Base-by-base conservation (phyloP, 148 eudicot species). In the Linanthus parryae region DNA sequence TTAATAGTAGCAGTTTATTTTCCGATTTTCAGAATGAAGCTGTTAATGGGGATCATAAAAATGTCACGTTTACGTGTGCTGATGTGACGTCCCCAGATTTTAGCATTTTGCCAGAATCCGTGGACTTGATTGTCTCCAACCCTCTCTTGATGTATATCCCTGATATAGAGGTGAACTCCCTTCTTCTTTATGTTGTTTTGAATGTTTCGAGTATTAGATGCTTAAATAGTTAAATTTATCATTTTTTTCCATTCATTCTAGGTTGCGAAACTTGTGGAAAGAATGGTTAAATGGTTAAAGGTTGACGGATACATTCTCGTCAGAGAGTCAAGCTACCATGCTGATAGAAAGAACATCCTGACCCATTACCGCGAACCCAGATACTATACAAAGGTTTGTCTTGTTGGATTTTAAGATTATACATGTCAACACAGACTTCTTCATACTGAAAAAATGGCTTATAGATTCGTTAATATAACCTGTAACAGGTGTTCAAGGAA, bases 131-230 rank as follows among this genome's bases (percentile, higher is more conserved):
- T 43, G 85, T 89, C 60, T 89, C 97, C 37, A 89, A 89, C 71
- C 85, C 95, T 94, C 70, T 89, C 31, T 65, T 89, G 70, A 89
- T 89, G 97, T 89, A 89, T 68, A 94, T 89, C 50, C 82, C 95
- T 17, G 97, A 89, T 48, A 59, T 71, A 51, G 97, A 89, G 91
- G 97, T 89, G 47, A 26, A 3, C 14, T 11, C 34, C 4, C 26
- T 37, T 23, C 43, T 44, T 45, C 10, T 12, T 25, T 24, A 57
- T 15, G 31, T 23, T 16, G 24, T 45, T 44, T 57, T n/a, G n/a
- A n/a, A n/a, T n/a, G n/a, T n/a, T n/a, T n/a, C n/a, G n/a, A n/a
- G n/a, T n/a, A n/a, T n/a, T n/a, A n/a, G n/a, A n/a, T n/a, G n/a
- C n/a, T n/a, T n/a, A 20, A 57, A 8, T 7, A 22, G 15, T 18